These are phyloP conservation scores for Fusarium setosum DNA, from an alignment of 2,329 filamentous ascomycete species.

Conservation along the genomic window DNA sequence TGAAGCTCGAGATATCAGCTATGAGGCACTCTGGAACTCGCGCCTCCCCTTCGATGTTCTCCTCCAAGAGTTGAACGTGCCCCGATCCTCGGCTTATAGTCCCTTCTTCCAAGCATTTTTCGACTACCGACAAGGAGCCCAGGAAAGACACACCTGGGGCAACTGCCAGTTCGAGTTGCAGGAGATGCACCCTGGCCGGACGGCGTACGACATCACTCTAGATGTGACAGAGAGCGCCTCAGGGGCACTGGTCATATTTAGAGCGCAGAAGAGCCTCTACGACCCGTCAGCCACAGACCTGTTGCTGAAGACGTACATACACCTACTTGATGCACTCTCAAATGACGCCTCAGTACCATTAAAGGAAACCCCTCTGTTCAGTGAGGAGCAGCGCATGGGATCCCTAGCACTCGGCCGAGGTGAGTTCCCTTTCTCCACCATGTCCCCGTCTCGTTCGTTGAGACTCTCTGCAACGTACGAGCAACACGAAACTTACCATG, in stretches of 20 bases:
- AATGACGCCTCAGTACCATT: background rate
- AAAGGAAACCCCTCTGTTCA: background rate
- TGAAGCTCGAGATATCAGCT: slow-evolving; percentile 20
- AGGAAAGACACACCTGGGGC: slow-evolving; percentile 13
- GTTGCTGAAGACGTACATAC: background rate
- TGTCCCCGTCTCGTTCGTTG: too few relatives aligned
- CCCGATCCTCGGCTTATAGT: slow-evolving; percentile 50
- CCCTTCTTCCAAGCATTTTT: slow-evolving; percentile 62
- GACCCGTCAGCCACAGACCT: background rate
- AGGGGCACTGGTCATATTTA: background rate
- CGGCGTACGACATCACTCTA: background rate
- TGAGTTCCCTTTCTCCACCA: too few relatives aligned
- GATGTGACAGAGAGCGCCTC: background rate
- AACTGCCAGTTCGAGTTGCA: slow-evolving; percentile 8
- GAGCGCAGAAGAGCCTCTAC: background rate
- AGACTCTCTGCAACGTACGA: too few relatives aligned
- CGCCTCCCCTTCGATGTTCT: slow-evolving; percentile 61
- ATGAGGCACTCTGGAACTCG: slow-evolving; percentile 55
- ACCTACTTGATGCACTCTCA: background rate
- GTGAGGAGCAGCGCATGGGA: background rate
- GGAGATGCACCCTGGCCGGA: slow-evolving; percentile 16
- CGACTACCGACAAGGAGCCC: slow-evolving; percentile 46
- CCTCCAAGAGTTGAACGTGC: slow-evolving; percentile 54
- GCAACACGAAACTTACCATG: too few relatives aligned
- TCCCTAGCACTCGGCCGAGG: too few relatives aligned